A percentile compares a stretch with the other conserved stretches of the same genome.
Conservation (phyloP, 2,329 filamentous ascomycete species). For the Microdochium trichocladiopsis region DNA sequence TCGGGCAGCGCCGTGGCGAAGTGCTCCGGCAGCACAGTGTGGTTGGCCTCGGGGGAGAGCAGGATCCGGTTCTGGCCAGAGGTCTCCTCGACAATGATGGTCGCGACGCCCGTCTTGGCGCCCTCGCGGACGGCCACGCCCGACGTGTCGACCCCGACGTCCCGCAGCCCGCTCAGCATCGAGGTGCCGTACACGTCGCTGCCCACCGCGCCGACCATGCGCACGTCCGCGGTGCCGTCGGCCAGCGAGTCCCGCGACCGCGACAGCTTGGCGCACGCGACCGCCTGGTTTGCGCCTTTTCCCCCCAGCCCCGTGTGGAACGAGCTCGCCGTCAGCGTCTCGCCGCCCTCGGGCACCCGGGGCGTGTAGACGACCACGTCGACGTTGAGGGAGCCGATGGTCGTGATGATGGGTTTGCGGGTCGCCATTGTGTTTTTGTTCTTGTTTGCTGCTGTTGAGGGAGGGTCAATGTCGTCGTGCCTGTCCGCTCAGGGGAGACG, state of each 20-base stretch:
- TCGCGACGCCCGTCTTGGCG: constrained; percentile 60
- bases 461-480: too few species aligned
- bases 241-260: constrained; percentile 34
- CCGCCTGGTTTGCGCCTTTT: constrained; percentile 94
- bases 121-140: constrained; percentile 37
- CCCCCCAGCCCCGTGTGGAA: constrained; percentile 81
- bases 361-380: constrained; percentile 86
- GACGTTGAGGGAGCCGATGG: constrained; percentile 90
- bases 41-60: constrained; percentile 65
- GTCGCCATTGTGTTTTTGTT: constrained; percentile 7
- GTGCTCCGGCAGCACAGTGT: constrained; percentile 30
- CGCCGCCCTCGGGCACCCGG: constrained; percentile 75
- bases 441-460: background rate
- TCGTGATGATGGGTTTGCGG: constrained; percentile 52
- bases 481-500: too few species aligned
- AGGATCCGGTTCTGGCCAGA: constrained; percentile 73
- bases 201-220: constrained; percentile 71
- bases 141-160: constrained; percentile 54
- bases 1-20: constrained; percentile 21
- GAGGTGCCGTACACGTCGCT: constrained; percentile 57
- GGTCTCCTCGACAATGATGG: constrained; percentile 69
- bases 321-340: constrained; percentile 74
- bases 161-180: constrained; percentile 49
- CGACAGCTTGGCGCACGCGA: constrained; percentile 78
- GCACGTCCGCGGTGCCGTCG: constrained; percentile 34